These are phyloP conservation scores for Peziza echinospora DNA, from an alignment of 495 filamentous ascomycete species.

Conservation along the genomic window DNA sequence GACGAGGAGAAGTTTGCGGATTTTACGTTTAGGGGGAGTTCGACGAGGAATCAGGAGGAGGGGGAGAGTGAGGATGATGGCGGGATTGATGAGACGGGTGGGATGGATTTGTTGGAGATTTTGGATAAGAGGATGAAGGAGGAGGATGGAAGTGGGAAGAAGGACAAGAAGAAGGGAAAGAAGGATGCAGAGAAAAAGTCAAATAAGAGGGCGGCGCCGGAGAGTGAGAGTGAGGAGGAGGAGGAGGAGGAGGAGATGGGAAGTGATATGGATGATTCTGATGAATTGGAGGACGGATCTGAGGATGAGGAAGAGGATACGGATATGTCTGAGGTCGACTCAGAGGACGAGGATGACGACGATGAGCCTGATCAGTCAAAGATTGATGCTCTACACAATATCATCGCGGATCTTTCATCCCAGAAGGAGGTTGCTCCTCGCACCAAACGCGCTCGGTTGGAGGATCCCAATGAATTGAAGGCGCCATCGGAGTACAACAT, in stretches of 20 bases:
- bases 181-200: slow-evolving; percentile 22
- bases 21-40: slow-evolving; percentile 50
- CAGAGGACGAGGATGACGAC: slow-evolving; percentile 33
- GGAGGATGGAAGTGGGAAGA: slow-evolving; percentile 10
- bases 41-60: slow-evolving; percentile 27
- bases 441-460: slow-evolving; percentile 13
- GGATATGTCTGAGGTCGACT: slow-evolving; percentile 26
- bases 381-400: slow-evolving; percentile 40
- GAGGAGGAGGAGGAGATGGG: slow-evolving; percentile 29
- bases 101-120: slow-evolving; percentile 20
- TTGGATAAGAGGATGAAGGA: slow-evolving; percentile 9
- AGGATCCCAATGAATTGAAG: slow-evolving; percentile 20
- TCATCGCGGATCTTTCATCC: slow-evolving; percentile 43
- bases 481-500: slow-evolving; percentile 18
- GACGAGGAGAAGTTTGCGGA: slow-evolving; percentile 66
- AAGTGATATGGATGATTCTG: slow-evolving; percentile 22
- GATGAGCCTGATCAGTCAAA: slow-evolving; percentile 37
- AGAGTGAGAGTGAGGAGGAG: slow-evolving; percentile 29
- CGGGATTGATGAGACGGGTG: slow-evolving; percentile 5
- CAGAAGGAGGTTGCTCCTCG: slow-evolving; percentile 3
- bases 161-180: slow-evolving; percentile 21
- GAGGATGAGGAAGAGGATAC: slow-evolving; percentile 25
- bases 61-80: slow-evolving; percentile 10
- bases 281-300: slow-evolving; percentile 25
- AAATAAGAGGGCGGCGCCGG: slow-evolving; percentile 34